phyloP scores from a whole-genome alignment of 805 yeast genomes.

The Ogataea nonfermentans region DNA sequence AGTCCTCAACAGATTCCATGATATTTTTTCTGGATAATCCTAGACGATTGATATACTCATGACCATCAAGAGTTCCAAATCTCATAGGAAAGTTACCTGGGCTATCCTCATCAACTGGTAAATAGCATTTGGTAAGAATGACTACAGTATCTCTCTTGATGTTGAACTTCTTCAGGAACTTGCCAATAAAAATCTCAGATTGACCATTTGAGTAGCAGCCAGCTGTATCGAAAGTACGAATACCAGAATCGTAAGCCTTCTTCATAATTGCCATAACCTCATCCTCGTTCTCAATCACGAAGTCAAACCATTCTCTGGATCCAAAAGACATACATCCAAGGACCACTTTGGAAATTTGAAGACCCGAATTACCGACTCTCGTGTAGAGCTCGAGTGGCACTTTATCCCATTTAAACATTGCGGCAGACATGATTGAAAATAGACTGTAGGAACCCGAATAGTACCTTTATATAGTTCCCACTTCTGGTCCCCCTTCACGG shows the following conservation, averaged over 20 bases:
- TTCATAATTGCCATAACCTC: conserved; percentile 42
- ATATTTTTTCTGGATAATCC: conserved; percentile 49
- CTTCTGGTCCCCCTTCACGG: no score
- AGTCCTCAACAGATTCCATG: conserved; percentile 40
- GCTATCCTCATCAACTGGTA: conserved; percentile 30
- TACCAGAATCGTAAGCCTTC: conserved; percentile 44
- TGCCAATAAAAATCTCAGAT: conserved; percentile 50
- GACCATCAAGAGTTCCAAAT: conserved; percentile 19
- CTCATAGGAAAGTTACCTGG: conserved; percentile 9
- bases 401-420: neutral
- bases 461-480: no score
- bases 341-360: conserved; percentile 46
- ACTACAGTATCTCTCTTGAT: conserved; percentile 55
- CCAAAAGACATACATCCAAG: conserved; percentile 60
- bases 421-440: no score
- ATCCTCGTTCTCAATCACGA: conserved; percentile 49
- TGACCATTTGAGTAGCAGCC: conserved; percentile 46
- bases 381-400: neutral
- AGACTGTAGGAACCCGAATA: no score
- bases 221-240: conserved; percentile 53
- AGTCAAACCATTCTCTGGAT: conserved; percentile 39
- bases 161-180: conserved; percentile 48
- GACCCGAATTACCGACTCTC: conserved; percentile 32
- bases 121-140: conserved; percentile 48
- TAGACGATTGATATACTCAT: conserved; percentile 32